These are phyloP conservation scores for Fraxinus americana DNA, from an alignment of 257 asterid genomes.

Conservation along the genomic window DNA sequence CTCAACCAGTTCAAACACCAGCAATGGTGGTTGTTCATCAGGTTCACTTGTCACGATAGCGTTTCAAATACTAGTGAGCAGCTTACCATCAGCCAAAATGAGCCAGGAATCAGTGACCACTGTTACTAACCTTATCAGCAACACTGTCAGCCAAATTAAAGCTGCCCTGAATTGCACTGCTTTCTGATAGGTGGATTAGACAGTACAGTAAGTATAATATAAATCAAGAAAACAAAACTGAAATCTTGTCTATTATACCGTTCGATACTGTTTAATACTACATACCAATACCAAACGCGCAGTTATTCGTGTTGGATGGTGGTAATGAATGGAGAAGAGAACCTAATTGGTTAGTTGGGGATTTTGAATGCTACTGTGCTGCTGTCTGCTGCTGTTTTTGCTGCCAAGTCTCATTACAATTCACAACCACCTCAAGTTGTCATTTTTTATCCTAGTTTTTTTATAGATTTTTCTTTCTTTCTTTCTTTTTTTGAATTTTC, in stretches of 20 bases:
- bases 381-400: slow-evolving; percentile 38
- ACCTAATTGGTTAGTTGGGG: slow-evolving; percentile 54
- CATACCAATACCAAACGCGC: neutral
- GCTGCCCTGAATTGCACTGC: slow-evolving; percentile 70
- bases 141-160: slow-evolving; percentile 85
- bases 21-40: slow-evolving; percentile 16
- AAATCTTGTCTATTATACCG: neutral
- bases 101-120: slow-evolving; percentile 87
- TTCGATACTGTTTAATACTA: neutral
- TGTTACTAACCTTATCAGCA: slow-evolving; percentile 70
- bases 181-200: slow-evolving; percentile 34
- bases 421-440: slow-evolving; percentile 39
- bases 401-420: slow-evolving; percentile 43
- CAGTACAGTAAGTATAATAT: neutral
- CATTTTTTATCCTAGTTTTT: neutral
- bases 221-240: neutral
- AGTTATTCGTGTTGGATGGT: neutral
- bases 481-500: neutral
- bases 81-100: slow-evolving; percentile 66
- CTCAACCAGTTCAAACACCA: slow-evolving; percentile 53
- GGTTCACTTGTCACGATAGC: slow-evolving; percentile 81
- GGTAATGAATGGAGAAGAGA: slow-evolving; percentile 39
- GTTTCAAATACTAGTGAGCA: slow-evolving; percentile 83
- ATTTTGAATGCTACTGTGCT: slow-evolving; percentile 51
- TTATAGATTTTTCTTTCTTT: neutral